Conservation (phyloP, 495 filamentous ascomycete genomes). For the Xylaria longipes region DNA sequence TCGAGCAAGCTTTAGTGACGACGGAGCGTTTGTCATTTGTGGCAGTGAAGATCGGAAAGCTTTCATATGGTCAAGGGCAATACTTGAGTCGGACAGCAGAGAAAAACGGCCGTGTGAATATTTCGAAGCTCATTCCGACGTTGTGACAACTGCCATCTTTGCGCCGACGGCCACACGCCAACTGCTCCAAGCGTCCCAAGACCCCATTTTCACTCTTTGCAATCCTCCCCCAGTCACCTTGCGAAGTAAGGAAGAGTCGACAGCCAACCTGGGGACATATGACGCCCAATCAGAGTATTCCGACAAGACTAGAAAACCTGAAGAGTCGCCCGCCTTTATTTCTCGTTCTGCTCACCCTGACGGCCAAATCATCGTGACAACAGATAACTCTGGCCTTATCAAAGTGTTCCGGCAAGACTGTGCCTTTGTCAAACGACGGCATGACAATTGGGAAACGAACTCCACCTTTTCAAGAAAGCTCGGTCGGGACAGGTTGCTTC, state of each 20-base stretch:
- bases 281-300: constrained; percentile 46
- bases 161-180: constrained; percentile 82
- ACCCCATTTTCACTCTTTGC: constrained; percentile 94
- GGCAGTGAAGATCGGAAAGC: constrained; percentile 90
- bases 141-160: constrained; percentile 85
- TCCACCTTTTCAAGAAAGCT: constrained; percentile 80
- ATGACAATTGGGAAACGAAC: constrained; percentile 71
- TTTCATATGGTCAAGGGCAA: constrained; percentile 83
- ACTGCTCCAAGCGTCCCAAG: constrained; percentile 77
- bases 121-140: constrained; percentile 87
- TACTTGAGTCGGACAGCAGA: constrained; percentile 67
- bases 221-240: constrained; percentile 93
- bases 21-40: constrained; percentile 86
- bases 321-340: constrained; percentile 68
- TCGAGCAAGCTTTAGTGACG: constrained; percentile 85
- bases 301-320: constrained; percentile 46
- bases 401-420: constrained; percentile 96
- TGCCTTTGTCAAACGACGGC: constrained; percentile 65
- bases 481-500: constrained; percentile 45
- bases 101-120: constrained; percentile 83
- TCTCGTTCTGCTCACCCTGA: constrained; percentile 75
- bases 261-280: constrained; percentile 46
- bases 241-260: constrained; percentile 70
- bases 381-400: constrained; percentile 86
- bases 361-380: constrained; percentile 92